Percentiles rank a stretch among this genome's conserved stretches.
Conservation (phyloP, 2,329 filamentous ascomycete genomes). For the Sporothrix mexicana region DNA sequence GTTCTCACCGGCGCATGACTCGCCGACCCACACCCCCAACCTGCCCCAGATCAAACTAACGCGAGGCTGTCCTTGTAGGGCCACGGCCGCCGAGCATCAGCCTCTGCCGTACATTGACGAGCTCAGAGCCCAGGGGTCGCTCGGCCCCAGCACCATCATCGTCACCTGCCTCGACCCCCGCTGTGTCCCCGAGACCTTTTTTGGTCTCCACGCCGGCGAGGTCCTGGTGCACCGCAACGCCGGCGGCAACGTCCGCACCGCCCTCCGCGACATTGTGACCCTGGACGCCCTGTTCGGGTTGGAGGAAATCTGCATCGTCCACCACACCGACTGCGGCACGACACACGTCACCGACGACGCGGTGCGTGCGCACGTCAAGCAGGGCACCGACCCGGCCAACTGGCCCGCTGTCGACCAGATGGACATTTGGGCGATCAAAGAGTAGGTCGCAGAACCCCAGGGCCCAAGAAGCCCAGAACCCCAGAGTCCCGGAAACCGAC, state of each 20-base stretch:
- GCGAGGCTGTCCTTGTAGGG: neutral
- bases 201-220: neutral
- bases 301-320: constrained; percentile 18
- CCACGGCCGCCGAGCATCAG: neutral
- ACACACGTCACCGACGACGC: neutral
- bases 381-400: neutral
- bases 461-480: too few relatives aligned
- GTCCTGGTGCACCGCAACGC: constrained; percentile 17
- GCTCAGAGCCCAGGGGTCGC: neutral
- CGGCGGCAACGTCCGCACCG: constrained; percentile 15
- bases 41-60: neutral
- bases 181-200: constrained; percentile 15
- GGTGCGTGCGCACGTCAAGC: constrained; percentile 4
- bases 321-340: constrained; percentile 25
- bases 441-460: too few relatives aligned
- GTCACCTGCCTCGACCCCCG: constrained; percentile 26
- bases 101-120: constrained; percentile 1
- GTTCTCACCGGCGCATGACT: neutral
- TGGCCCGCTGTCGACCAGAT: constrained; percentile 9
- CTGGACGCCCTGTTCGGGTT: neutral
- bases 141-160: neutral
- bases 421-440: neutral
- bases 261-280: neutral
- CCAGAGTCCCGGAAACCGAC: too few relatives aligned
- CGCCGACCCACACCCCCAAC: neutral